Base-by-base conservation (phyloP, 2,329 filamentous ascomycete genomes). In the Hypomyces rosellus region DNA sequence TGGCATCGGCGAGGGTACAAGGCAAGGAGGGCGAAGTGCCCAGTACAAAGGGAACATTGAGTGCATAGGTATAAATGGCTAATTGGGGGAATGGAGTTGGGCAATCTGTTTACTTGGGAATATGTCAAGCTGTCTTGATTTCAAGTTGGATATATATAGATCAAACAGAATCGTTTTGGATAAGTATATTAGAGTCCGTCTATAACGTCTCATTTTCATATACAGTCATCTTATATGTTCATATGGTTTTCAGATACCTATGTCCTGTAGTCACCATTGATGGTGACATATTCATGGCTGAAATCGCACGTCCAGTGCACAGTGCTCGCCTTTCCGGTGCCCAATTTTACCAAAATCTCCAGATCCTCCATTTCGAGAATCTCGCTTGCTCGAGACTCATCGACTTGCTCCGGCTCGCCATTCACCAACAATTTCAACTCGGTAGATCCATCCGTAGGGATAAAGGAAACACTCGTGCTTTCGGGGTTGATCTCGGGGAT, bases 41-140 rank as follows among this genome's bases (percentile, higher is more conserved):
- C 48, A 96, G 91, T 73, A 97, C 92, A 8, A 97, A 97, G 80
- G 92, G 92, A 11, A 95, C 95, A 34, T 68, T 96, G 69, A 83
- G 74, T 62, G 79, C 80, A 14, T 84, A 69, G 36, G 43, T 7
- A 25, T 14, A 45, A 39, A 16, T 46, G 33, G 48, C 42, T 54
- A 45, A 34, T 18, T 45, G n/a, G n/a, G 7, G n/a, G 5, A 48
- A 40, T 25, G 8, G 41, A 45, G 49, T 44, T 50, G 36, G 25
- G 46, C 49, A 37, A 33, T 12, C 49, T 52, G 16, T 41, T 36
- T 48, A 41, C 7, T 52, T 36, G 22, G 37, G 42, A 48, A 30
- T 30, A 30, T 30, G 6, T 30, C 25, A 30, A 30, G 25, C 6
- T 30, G 25, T 30, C 25, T 11, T 30, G 25, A 30, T 4, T 30